A percentile compares a stretch with the other conserved stretches of the same genome.
Conservation (phyloP, 2,329 filamentous ascomycete species). For the Aspergillus sp. region DNA sequence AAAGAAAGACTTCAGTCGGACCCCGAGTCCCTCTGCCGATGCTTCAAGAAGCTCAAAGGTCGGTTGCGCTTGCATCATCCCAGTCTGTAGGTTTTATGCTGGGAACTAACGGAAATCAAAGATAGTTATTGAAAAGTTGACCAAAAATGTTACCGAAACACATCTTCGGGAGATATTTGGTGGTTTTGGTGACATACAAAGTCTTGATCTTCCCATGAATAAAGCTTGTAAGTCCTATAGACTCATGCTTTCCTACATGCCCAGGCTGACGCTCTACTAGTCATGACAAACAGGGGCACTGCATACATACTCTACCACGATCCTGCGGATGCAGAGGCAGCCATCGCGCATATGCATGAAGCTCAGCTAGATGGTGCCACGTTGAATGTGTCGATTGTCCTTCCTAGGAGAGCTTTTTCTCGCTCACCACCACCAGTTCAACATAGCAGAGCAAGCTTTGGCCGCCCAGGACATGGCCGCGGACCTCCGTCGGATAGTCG, state of each 20-base stretch:
- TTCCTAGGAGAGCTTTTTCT: slow-evolving; percentile 80
- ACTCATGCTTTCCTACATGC: neutral
- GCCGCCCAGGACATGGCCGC: slow-evolving; percentile 45
- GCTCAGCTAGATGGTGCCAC: slow-evolving; percentile 83
- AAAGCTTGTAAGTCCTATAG: slow-evolving; percentile 65
- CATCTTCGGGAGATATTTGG: slow-evolving; percentile 93
- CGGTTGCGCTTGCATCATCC: neutral
- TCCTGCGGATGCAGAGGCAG: slow-evolving; percentile 77
- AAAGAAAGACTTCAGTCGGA: slow-evolving; percentile 34
- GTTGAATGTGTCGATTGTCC: slow-evolving; percentile 84
- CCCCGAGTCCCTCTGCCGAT: slow-evolving; percentile 27
- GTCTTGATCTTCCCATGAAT: slow-evolving; percentile 88
- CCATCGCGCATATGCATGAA: slow-evolving; percentile 97
- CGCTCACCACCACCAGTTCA: slow-evolving; percentile 73
- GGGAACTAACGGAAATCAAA: slow-evolving; percentile 40
- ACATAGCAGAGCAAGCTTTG: slow-evolving; percentile 61
- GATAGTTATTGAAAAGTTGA: slow-evolving; percentile 95
- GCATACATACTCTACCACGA: slow-evolving; percentile 86
- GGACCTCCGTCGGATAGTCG: slow-evolving; percentile 28
- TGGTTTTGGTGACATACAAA: slow-evolving; percentile 79
- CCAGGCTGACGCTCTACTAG: slow-evolving; percentile 47
- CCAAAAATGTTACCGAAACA: slow-evolving; percentile 87
- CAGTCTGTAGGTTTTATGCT: neutral
- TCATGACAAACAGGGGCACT: slow-evolving; percentile 86
- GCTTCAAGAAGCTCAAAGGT: slow-evolving; percentile 43